Evolutionary conservation across 2,329 filamentous ascomycete genomes (phyloP), one percentile per base, ranked within the genome.

Genomic region (Penicillium olsonii): DNA sequence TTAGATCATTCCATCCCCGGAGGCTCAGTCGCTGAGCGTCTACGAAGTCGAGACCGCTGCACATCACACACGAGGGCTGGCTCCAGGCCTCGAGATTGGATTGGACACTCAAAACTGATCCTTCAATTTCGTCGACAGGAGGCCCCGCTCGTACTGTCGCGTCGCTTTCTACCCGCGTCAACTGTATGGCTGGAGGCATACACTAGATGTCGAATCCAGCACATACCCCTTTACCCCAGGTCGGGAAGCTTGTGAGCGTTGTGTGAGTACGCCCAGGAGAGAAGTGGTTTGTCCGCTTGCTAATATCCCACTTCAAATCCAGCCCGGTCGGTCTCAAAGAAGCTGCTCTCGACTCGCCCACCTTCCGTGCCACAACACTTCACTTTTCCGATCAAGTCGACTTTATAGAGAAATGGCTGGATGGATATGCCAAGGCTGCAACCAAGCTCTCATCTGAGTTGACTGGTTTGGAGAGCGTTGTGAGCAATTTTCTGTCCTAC

Each of bases 361-460:
- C 92, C 29, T 97, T 97, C 71, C 90, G 94, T 57, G 90, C 92
- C 39, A 89, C 89, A 18, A 84, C 90, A 35, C 76, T 87, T 39
- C 90, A 96, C 74, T 96, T 96, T 67, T 82, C 84, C 55, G 94
- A 97, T 58, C 92, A 99, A 75, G 84, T 96, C 63, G 94, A 97
- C 58, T 81, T 84, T 48, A 82, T 97, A 52, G 94, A 97, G 72
- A 85, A 84, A 79, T 99, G 94, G 94, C 87, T 99, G 24, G 91
- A 87, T 46, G 79, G 79, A 40, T 88, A 87, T 64, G 72, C 85
- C 51, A 84, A 79, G 68, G 78, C 84, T 12, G 80, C 84, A 7
- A 78, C 78, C 18, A 84, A 81, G 67, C 75, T 90, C 22, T 77
- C 81, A 14, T 71, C 79, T 48, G 86, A 88, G 67, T 80, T 95